Base-by-base conservation (phyloP, 2,329 filamentous ascomycete genomes). In the Knoxdaviesia proteae region DNA sequence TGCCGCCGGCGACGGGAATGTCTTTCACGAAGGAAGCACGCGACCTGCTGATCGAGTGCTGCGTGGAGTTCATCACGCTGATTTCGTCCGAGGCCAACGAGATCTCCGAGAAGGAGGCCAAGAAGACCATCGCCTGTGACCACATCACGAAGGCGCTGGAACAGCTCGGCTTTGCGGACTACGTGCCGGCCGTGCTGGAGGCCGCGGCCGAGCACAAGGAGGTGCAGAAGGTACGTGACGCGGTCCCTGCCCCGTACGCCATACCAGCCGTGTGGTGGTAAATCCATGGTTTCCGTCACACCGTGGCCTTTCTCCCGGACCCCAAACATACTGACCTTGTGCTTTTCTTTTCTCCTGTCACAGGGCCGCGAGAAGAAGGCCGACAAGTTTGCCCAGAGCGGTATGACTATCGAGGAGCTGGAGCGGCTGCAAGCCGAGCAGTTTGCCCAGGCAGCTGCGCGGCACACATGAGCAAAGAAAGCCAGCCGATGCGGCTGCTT, bases 71-170 rank as follows among this genome's bases (percentile, higher is more conserved):
- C 60, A 94, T 98, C 60, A 96, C 90, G 11, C 74, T 98, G 54
- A 82, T 98, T 52, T 94, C 87, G n/a, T 93, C 84, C 40, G 88
- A 98, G 64, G 90, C 90, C 48, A 98, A 98, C 61, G 90, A 98
- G 54, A 98, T 98, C 49, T 92, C 87, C 8, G 90, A 98, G 59
- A 94, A 94, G 61, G 90, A 98, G 55, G 84, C 87, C 41, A 98
- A 98, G 67, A 98, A 98, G 71, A 98, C 90, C 4, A 98, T 98
- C 52, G 88, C 88, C 8, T 93, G 84, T 59, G 90, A 98, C 54
- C 90, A 98, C 63, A 92, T 98, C 53, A 92, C 88, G 55, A 88
- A 88, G 55, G 90, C 90, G 1, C 71, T 98, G 37, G 82, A 88
- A 52, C 83, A 93, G 53, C 73, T 98, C 20, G 90, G 88, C 2